A percentile compares a stretch with the other conserved stretches of the same genome.
These are phyloP conservation scores for Thinopyrum elongatum DNA, from an alignment of 176 grass and related monocot species.

Conservation along the genomic window DNA sequence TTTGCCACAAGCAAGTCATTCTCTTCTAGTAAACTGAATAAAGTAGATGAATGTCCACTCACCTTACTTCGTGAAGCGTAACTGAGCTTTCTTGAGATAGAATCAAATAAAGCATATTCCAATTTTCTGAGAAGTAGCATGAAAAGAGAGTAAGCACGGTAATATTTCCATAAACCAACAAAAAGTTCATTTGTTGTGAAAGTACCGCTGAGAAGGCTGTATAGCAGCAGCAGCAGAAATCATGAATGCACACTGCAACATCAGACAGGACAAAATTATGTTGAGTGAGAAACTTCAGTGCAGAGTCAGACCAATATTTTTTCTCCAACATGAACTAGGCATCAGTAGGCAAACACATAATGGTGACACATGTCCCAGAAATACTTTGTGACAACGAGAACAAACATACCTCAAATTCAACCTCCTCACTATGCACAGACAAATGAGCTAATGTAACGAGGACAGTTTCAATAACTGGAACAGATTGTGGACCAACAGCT, in stretches of 20 bases:
- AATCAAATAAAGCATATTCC: constrained; percentile 78
- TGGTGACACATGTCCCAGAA: not conserved
- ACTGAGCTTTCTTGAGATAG: constrained; percentile 59
- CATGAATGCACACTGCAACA: constrained; percentile 79
- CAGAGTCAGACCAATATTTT: not conserved
- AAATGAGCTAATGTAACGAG: constrained; percentile 84
- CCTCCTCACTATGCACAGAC: constrained; percentile 71
- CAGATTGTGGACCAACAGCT: constrained; percentile 51
- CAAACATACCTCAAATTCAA: constrained; percentile 82
- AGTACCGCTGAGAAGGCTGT: constrained; percentile 76
- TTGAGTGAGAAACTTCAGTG: not conserved
- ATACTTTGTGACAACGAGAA: constrained; percentile 15
- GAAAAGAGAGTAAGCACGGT: constrained; percentile 25
- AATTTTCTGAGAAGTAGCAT: constrained; percentile 56
- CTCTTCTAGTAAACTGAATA: constrained; percentile 24
- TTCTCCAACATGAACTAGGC: not conserved
- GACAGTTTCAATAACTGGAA: constrained; percentile 61
- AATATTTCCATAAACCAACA: constrained; percentile 4
- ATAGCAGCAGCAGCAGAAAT: constrained; percentile 79
- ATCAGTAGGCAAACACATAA: not conserved
- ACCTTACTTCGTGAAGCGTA: constrained; percentile 87
- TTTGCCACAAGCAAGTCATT: constrained; percentile 6
- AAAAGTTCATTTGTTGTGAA: constrained; percentile 16
- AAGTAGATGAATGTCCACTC: constrained; percentile 12
- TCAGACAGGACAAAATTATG: constrained; percentile 20